Evolutionary conservation across 805 yeast genomes (phyloP).

Genomic region (Nakazawaea ernobii): DNA sequence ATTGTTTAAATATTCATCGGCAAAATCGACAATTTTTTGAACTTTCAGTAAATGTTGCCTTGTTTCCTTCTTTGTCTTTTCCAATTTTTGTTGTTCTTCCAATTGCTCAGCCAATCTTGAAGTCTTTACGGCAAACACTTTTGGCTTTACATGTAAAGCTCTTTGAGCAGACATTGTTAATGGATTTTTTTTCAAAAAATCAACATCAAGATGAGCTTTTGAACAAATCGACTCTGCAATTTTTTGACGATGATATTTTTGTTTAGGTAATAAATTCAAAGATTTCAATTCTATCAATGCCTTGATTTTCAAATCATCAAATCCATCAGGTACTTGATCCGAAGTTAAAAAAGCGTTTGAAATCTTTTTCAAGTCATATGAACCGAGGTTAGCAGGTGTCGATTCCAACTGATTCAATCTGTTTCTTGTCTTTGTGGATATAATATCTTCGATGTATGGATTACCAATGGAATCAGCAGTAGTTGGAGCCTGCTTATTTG

Average conservation of each 20-base stretch:
- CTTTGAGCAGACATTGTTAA: conserved; percentile 63
- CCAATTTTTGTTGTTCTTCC: conserved; percentile 65
- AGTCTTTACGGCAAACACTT: conserved; percentile 67
- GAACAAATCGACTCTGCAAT: conserved; percentile 48
- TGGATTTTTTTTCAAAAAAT: conserved; percentile 45
- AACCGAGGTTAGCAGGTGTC: conserved; percentile 66
- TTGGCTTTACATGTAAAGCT: conserved; percentile 60
- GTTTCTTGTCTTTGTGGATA: conserved; percentile 47
- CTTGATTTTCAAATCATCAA: conserved; percentile 57
- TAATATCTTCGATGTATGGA: conserved; percentile 43
- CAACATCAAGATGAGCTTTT: conserved; percentile 50
- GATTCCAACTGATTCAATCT: conserved; percentile 58
- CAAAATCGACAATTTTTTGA: conserved; percentile 27
- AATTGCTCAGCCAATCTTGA: conserved; percentile 70
- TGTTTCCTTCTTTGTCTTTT: conserved; percentile 46
- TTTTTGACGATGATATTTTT: conserved; percentile 62
- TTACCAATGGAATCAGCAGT: conserved; percentile 42
- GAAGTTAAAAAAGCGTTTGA: conserved; percentile 32
- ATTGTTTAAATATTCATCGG: conserved; percentile 24
- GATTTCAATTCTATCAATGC: conserved; percentile 69
- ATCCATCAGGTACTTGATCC: conserved; percentile 37
- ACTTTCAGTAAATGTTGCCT: conserved; percentile 46
- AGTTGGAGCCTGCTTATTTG: conserved; percentile 24
- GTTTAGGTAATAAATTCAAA: conserved; percentile 58
- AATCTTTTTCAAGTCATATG: conserved; percentile 33